These are phyloP conservation scores for Casaregolazyma suthepensis DNA, from an alignment of 1,139 yeast genomes.

Conservation along the genomic window DNA sequence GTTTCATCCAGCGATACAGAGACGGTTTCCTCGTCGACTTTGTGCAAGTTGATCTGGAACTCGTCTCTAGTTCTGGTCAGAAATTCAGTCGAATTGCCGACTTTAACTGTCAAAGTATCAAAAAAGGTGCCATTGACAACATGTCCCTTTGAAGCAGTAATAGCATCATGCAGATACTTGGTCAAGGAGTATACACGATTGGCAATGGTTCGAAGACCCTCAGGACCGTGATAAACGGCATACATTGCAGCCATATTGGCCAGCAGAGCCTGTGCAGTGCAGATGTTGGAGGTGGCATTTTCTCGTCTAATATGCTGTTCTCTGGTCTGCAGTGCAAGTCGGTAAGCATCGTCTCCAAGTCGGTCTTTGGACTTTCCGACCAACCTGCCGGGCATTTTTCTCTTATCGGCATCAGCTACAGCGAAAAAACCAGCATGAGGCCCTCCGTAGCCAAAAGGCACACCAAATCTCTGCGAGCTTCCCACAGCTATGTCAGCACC, in stretches of 20 bases:
- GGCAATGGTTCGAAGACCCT: constrained; percentile 80
- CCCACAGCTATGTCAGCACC: constrained; percentile 95
- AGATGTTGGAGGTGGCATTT: constrained; percentile 94
- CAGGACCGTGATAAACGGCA: constrained; percentile 94
- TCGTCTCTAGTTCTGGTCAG: constrained; percentile 52
- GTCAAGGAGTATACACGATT: constrained; percentile 72
- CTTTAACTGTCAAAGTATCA: constrained; percentile 74
- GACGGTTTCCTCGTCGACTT: constrained; percentile 55
- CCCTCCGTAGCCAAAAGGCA: constrained; percentile 96
- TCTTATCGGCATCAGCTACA: constrained; percentile 65
- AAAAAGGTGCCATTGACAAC: constrained; percentile 65
- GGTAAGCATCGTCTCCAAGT: constrained; percentile 77
- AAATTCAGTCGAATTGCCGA: constrained; percentile 51
- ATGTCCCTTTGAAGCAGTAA: constrained; percentile 29
- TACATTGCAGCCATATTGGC: constrained; percentile 96
- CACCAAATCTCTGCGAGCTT: constrained; percentile 92
- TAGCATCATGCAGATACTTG: constrained; percentile 57
- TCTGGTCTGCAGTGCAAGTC: constrained; percentile 94
- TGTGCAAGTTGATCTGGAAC: constrained; percentile 69
- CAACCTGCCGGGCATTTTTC: constrained; percentile 95
- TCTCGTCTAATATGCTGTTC: constrained; percentile 97
- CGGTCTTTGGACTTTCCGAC: constrained; percentile 93
- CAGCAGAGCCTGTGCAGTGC: constrained; percentile 94
- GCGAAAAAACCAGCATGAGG: constrained; percentile 99
- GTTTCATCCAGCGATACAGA: constrained; percentile 86